Base-by-base conservation (phyloP, 139 green algal species). In the Chlamydomonas schloesseri region DNA sequence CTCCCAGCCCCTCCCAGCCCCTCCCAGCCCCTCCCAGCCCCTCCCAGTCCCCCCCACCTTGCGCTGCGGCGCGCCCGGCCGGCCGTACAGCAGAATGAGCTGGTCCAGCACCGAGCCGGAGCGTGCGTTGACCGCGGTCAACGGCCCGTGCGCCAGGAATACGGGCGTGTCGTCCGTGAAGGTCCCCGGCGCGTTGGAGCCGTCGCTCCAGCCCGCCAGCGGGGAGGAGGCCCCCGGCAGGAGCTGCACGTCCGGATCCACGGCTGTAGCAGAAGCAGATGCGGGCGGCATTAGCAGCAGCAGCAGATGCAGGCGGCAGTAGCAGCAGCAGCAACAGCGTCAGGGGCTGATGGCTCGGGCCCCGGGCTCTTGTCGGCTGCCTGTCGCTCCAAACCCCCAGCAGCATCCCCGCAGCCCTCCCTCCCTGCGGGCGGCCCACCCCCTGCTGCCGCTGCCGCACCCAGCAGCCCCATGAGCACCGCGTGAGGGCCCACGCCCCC, bases 61-160 rank as follows among this genome's bases (percentile, higher is more conserved):
- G 26, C 33, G 21, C 64, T 84, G 77, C 46, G 33, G 15, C 33
- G 28, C 62, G 6, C 77, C 77, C 33, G 77, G 64, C 42, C 37
- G 65, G 14, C 77, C 77, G 77, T 84, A 84, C 64, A 75, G 17
- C 28, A 84, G 29, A 18, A 64, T 84, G 42, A 84, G 77, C 64
- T 74, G 42, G 18, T 84, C 37, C 26, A 83, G 37, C 6, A 62
- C 8, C 13, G 3, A 13, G 28, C 26, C 42, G 29, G 31, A 11
- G n/a, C 77, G 77, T 0, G 42, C 77, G 24, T 65, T 74, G 62
- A 84, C 77, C 15, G 42, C 77, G n/a, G 60, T 50, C 1, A 84
- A 26, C 10, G 64, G 42, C 62, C 77, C 77, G 46, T 74, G 64
- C 64, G 77, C 65, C 42, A 74, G 37, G 42, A 84, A 84, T 28